Percentiles rank a stretch among this genome's conserved stretches.
These are phyloP conservation scores for Agroathelia rolfsii DNA, from an alignment of 1,284 basidiomycete genomes.

Conservation along the genomic window DNA sequence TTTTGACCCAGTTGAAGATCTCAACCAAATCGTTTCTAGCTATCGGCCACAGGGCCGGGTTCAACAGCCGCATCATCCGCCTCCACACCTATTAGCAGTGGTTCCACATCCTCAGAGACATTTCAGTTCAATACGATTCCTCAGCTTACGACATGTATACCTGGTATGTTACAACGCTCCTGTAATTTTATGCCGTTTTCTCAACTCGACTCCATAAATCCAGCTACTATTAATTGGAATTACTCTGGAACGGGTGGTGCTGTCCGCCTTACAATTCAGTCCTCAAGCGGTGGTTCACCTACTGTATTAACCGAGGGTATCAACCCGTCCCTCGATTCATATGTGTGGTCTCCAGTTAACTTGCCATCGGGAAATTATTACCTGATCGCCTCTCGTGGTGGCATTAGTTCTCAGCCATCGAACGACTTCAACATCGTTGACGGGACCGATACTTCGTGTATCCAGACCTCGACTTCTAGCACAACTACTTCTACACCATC, in stretches of 20 bases:
- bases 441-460: conserved; percentile 26
- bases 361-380: conserved; percentile 35
- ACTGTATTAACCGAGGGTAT: conserved; percentile 17
- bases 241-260: conserved; percentile 21
- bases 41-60: no score
- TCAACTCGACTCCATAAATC: no score
- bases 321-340: conserved; percentile 11
- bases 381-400: conserved; percentile 16
- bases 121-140: conserved; percentile 18
- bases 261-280: conserved; percentile 15
- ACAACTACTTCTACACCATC: no score
- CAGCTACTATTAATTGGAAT: conserved; percentile 28
- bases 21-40: no score
- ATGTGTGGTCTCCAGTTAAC: conserved; percentile 26
- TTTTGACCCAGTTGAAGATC: no score
- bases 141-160: conserved; percentile 25
- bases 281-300: conserved; percentile 8
- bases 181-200: no score
- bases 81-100: no score
- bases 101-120: no score
- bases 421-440: conserved; percentile 27
- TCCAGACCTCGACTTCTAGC: no score
- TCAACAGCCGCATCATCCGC: no score
- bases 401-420: conserved; percentile 5
- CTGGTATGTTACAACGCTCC: no score